Conservation (phyloP, 75 land plant genomes). For the Pinus tabuliformis region DNA sequence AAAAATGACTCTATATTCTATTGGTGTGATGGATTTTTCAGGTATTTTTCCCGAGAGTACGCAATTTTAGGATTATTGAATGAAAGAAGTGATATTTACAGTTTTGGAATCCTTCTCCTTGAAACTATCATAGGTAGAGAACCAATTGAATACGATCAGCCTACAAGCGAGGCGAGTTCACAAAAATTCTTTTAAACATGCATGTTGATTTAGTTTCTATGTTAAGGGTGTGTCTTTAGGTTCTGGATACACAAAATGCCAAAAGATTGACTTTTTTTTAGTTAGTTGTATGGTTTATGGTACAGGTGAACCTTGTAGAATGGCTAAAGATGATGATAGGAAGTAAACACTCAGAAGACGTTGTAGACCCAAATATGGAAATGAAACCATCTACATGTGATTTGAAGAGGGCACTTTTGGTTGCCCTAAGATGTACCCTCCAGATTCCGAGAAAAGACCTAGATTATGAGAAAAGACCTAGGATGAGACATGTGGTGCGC, state of each 20-base stretch:
- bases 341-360: constrained; percentile 69
- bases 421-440: constrained; percentile 74
- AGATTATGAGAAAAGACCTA: constrained; percentile 68
- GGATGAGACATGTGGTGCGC: constrained; percentile 75
- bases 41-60: constrained; percentile 84
- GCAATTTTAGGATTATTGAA: constrained; percentile 67
- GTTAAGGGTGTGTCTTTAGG: too few species aligned
- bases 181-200: background rate
- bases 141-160: constrained; percentile 67
- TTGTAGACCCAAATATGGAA: constrained; percentile 62
- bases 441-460: too few species aligned
- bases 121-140: constrained; percentile 76
- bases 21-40: constrained; percentile 13
- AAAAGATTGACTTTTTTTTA: too few species aligned
- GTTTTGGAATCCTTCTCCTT: constrained; percentile 64
- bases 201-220: constrained; percentile 8
- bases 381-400: constrained; percentile 52
- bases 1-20: too few species aligned
- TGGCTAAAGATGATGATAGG: constrained; percentile 83
- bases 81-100: constrained; percentile 76
- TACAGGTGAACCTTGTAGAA: constrained; percentile 76
- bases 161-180: constrained; percentile 46
- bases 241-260: too few species aligned
- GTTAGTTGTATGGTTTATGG: constrained; percentile 31
- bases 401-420: constrained; percentile 71